These are phyloP conservation scores for Penicillium thymicola DNA, from an alignment of 2,329 filamentous ascomycete species.

Conservation along the genomic window DNA sequence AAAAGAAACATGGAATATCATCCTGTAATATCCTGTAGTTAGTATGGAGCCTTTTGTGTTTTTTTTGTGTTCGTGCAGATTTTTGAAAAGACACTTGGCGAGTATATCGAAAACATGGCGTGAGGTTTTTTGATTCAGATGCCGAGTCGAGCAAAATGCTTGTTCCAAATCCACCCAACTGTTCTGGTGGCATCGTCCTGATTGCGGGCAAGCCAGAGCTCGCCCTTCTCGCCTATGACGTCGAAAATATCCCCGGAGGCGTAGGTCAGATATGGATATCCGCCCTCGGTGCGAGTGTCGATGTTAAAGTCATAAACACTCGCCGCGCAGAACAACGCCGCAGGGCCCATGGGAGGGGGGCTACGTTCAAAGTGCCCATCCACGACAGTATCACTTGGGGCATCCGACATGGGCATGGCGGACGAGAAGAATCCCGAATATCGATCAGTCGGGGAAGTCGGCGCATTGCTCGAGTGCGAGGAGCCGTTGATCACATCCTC, in stretches of 20 bases:
- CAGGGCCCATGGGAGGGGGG: constrained; percentile 44
- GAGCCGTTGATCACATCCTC: constrained; percentile 38
- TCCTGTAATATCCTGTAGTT: neutral
- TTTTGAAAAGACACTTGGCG: neutral
- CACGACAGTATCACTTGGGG: constrained; percentile 35
- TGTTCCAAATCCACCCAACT: constrained; percentile 98
- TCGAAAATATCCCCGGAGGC: constrained; percentile 92
- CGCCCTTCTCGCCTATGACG: constrained; percentile 92
- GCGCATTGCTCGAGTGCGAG: constrained; percentile 24
- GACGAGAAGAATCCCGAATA: constrained; percentile 82
- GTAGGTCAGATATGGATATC: constrained; percentile 94
- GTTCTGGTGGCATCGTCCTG: constrained; percentile 79
- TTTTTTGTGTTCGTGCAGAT: neutral
- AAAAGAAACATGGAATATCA: neutral
- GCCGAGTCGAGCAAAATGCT: constrained; percentile 73
- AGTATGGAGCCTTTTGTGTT: neutral
- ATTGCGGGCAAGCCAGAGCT: constrained; percentile 95
- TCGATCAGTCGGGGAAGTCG: constrained; percentile 48
- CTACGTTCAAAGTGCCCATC: constrained; percentile 40
- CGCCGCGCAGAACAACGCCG: constrained; percentile 84
- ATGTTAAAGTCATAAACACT: constrained; percentile 98
- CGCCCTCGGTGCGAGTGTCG: constrained; percentile 84
- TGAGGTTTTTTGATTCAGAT: constrained; percentile 9
- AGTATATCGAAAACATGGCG: neutral
- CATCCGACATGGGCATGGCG: constrained; percentile 75